Evolutionary conservation across 345 rosid genomes (phyloP).

Genomic region (Lagerstroemia speciosa): DNA sequence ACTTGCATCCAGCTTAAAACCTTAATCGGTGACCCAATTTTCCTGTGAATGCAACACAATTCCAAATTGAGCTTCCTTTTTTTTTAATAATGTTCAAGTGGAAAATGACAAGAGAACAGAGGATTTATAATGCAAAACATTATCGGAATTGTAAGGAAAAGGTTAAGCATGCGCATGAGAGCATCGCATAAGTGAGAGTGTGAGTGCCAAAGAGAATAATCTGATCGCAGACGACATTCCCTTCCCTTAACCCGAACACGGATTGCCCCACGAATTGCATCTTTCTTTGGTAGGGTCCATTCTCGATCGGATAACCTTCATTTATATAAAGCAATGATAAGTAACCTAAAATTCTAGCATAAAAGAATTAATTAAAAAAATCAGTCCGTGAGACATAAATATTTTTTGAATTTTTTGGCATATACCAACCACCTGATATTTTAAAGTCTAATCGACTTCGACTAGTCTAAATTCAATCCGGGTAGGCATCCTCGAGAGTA

Average conservation of each 20-base stretch:
- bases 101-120: background rate
- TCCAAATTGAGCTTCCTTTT: too few species aligned
- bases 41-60: too few species aligned
- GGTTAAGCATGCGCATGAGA: background rate
- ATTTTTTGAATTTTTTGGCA: too few species aligned
- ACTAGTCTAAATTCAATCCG: too few species aligned
- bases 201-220: background rate
- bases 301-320: background rate
- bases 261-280: background rate
- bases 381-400: too few species aligned
- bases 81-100: background rate
- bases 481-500: too few species aligned
- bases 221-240: background rate
- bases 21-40: too few species aligned
- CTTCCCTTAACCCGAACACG: background rate
- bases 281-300: background rate
- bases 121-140: background rate
- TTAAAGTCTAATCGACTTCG: too few species aligned
- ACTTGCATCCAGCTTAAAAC: too few species aligned
- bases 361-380: background rate
- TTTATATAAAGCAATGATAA: background rate
- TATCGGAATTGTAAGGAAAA: background rate
- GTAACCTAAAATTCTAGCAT: background rate
- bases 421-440: too few species aligned
- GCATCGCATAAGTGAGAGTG: background rate